These are phyloP conservation scores for Lentinus brumalis DNA, from an alignment of 768 basidiomycete genomes.

Conservation along the genomic window DNA sequence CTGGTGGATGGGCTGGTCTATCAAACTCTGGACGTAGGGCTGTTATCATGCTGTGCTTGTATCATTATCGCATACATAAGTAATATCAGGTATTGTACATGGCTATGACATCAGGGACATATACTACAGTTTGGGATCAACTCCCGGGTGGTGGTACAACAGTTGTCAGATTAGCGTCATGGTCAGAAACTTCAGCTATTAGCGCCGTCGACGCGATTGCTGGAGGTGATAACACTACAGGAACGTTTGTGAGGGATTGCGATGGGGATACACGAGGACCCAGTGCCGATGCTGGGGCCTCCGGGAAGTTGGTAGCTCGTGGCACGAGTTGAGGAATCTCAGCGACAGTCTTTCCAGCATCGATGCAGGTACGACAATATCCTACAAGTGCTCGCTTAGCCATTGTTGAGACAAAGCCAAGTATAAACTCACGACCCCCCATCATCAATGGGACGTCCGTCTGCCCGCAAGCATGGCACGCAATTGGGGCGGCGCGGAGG, in stretches of 20 bases:
- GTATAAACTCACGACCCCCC: constrained; percentile 60
- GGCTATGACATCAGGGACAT: not conserved
- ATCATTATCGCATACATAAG: constrained; percentile 14
- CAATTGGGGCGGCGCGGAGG: constrained; percentile 44
- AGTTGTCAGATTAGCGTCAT: too few species aligned
- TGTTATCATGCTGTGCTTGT: constrained; percentile 13
- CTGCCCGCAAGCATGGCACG: constrained; percentile 62
- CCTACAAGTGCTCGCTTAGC: constrained; percentile 40
- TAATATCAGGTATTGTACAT: constrained; percentile 10
- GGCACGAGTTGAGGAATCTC: constrained; percentile 30
- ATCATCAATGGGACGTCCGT: constrained; percentile 75
- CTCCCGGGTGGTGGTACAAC: too few species aligned
- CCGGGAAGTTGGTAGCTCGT: not conserved
- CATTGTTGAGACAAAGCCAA: not conserved
- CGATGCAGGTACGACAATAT: constrained; percentile 70
- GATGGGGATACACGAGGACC: not conserved
- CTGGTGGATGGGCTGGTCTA: constrained; percentile 80
- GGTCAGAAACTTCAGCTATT: too few species aligned
- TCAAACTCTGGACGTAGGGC: constrained; percentile 49
- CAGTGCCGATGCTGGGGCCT: not conserved
- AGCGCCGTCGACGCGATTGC: too few species aligned
- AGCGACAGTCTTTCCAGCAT: constrained; percentile 46
- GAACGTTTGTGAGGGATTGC: not conserved
- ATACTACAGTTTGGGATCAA: not conserved
- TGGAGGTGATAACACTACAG: too few species aligned